Conservation (phyloP, 139 green algal species). For the Gonium pectorale region DNA sequence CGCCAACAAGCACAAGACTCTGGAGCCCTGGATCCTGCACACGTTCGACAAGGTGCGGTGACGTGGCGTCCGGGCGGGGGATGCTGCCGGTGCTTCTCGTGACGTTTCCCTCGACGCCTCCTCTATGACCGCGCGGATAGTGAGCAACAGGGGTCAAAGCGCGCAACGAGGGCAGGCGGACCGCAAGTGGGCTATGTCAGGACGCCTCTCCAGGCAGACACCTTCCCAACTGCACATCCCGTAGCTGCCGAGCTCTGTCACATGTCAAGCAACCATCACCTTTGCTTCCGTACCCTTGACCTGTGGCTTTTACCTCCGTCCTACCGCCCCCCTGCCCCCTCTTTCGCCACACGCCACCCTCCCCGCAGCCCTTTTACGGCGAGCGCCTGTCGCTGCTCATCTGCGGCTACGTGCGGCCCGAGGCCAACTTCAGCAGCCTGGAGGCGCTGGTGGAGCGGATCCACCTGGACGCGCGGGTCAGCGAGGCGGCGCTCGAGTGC, state of each 20-base stretch:
- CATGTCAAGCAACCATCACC: no score
- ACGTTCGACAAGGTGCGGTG: constrained; percentile 76
- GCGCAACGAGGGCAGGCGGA: no score
- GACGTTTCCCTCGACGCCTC: not conserved
- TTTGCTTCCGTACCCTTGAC: no score
- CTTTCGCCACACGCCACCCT: no score
- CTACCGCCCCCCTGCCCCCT: not conserved
- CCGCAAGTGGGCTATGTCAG: no score
- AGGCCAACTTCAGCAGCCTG: constrained; percentile 78
- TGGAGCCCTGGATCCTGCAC: constrained; percentile 88
- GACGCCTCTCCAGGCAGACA: no score
- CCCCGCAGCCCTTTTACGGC: constrained; percentile 84
- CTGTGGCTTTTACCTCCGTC: not conserved
- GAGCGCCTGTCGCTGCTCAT: constrained; percentile 77
- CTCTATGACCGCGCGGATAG: not conserved
- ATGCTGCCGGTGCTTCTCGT: not conserved
- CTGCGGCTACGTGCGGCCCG: constrained; percentile 90
- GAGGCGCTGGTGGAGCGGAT: constrained; percentile 86
- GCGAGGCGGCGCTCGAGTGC: constrained; percentile 65
- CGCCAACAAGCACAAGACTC: constrained; percentile 76
- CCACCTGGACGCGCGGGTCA: constrained; percentile 77
- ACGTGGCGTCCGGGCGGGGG: not conserved
- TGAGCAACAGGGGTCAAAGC: no score
- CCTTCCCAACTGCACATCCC: no score
- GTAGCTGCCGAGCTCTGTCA: no score